Evolutionary conservation across 495 filamentous ascomycete genomes (phyloP).

Genomic region (Aspergillus mulundensis): DNA sequence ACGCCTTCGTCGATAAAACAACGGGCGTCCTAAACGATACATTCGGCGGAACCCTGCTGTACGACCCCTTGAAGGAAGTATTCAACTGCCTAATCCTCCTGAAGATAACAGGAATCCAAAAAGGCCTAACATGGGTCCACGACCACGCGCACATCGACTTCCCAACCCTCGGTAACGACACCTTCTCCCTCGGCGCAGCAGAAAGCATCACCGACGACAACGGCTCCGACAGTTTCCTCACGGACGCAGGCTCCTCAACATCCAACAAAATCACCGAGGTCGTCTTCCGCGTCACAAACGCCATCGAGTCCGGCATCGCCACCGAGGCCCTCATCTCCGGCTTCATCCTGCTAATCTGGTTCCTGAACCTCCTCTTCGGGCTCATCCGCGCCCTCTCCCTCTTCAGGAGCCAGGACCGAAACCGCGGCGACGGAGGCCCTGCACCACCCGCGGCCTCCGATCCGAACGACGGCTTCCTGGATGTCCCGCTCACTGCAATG

Average conservation of each 20-base stretch:
- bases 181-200: constrained; percentile 76
- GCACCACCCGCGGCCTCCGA: constrained; percentile 17
- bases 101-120: constrained; percentile 71
- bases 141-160: constrained; percentile 82
- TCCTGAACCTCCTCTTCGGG: constrained; percentile 72
- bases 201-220: constrained; percentile 49
- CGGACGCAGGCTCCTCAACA: constrained; percentile 61
- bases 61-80: constrained; percentile 66
- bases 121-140: constrained; percentile 83
- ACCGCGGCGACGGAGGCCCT: constrained; percentile 47
- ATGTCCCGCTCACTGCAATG: constrained; percentile 31
- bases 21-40: constrained; percentile 63
- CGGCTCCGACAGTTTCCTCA: constrained; percentile 64
- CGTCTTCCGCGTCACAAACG: constrained; percentile 58
- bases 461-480: constrained; percentile 24
- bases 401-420: constrained; percentile 37
- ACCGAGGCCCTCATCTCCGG: constrained; percentile 74
- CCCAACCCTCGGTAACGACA: constrained; percentile 70
- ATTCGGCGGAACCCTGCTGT: constrained; percentile 77
- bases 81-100: constrained; percentile 72
- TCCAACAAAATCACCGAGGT: constrained; percentile 78
- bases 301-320: constrained; percentile 59
- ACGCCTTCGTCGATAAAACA: constrained; percentile 71
- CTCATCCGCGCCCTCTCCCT: constrained; percentile 58
- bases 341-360: constrained; percentile 65